A percentile compares a stretch with the other conserved stretches of the same genome.
Conservation (phyloP, 768 basidiomycete species). For the Phylloporus scabripes region DNA sequence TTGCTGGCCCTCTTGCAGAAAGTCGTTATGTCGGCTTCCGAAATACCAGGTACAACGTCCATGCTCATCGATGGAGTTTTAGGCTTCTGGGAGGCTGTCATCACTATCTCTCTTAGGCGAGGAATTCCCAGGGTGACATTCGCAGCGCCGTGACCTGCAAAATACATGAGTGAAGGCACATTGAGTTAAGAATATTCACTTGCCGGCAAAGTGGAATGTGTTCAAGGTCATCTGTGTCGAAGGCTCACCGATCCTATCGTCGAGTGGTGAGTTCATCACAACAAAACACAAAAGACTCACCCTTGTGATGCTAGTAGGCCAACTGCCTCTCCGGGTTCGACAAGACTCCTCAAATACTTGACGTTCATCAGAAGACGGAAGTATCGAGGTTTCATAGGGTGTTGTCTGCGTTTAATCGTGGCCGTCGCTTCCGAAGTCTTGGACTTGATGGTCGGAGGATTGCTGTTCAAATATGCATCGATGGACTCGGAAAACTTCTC, state of each 20-base stretch:
- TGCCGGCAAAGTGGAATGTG: constrained; percentile 98
- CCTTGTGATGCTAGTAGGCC: constrained; percentile 95
- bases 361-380: constrained; percentile 86
- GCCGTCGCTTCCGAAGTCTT: constrained; percentile 37
- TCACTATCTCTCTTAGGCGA: constrained; percentile 96
- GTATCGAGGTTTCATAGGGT: constrained; percentile 43
- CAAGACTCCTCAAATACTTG: constrained; percentile 89
- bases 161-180: constrained; percentile 2
- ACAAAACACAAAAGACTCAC: constrained; percentile 39
- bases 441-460: constrained; percentile 51
- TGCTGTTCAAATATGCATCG: constrained; percentile 70
- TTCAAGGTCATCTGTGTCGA: constrained; percentile 99
- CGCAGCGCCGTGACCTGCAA: constrained; percentile 92
- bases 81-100: constrained; percentile 94
- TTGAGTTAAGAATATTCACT: constrained; percentile 18
- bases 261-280: constrained; percentile 1
- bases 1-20: constrained; percentile 91
- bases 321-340: constrained; percentile 98
- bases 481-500: constrained; percentile 84
- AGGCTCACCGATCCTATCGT: constrained; percentile 85
- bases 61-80: constrained; percentile 98
- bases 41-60: constrained; percentile 50
- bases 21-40: constrained; percentile 51
- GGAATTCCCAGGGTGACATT: constrained; percentile 99
- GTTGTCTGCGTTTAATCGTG: constrained; percentile 40